phyloP scores from a whole-genome alignment of 306 rosid genomes.

The Begonia loranthoides region DNA sequence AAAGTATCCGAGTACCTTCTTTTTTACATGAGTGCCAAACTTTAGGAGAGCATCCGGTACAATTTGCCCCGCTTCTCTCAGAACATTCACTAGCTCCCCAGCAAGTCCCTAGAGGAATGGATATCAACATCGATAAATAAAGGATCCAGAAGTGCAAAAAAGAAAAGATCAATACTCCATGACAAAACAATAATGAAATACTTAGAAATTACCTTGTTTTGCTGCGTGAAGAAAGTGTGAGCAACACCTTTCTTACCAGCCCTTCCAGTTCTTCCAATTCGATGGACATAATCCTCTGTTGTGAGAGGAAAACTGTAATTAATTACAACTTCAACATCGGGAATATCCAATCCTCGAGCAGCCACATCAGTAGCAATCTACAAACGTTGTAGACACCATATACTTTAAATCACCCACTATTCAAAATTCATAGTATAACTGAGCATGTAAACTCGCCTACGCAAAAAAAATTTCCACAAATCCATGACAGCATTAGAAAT shows the following conservation, averaged over 20 bases:
- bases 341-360: conserved; percentile 96
- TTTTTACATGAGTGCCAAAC: conserved; percentile 92
- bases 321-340: conserved; percentile 91
- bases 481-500: neutral
- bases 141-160: neutral
- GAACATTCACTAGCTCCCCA: conserved; percentile 96
- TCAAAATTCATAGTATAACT: neutral
- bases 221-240: conserved; percentile 81
- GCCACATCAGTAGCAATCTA: conserved; percentile 98
- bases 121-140: conserved; percentile 3
- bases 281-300: conserved; percentile 89
- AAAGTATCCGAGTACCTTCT: conserved; percentile 42
- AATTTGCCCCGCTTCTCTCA: conserved; percentile 77
- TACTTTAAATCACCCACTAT: no score
- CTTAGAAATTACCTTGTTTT: conserved; percentile 46
- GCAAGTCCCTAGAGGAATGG: conserved; percentile 65
- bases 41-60: conserved; percentile 62
- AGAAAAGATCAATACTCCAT: no score
- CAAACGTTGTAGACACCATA: neutral
- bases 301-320: conserved; percentile 91
- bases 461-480: no score
- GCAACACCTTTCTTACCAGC: conserved; percentile 97
- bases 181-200: neutral
- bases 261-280: conserved; percentile 94
- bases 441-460: neutral